Evolutionary conservation across 177 flowering plant species (phyloP).

Genomic region (Vitis hybrid): DNA sequence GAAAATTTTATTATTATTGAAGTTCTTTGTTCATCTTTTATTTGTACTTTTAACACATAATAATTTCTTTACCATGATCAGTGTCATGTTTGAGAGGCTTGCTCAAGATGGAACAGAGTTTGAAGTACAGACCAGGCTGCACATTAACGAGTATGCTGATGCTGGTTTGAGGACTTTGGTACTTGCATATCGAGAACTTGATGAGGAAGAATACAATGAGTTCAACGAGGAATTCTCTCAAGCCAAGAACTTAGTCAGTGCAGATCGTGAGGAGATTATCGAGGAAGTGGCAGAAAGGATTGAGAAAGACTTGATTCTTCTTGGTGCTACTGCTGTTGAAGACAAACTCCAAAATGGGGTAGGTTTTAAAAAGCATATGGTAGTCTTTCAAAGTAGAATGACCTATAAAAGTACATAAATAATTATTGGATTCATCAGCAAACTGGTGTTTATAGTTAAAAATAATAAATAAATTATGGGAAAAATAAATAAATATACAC

Average conservation of each 20-base stretch:
- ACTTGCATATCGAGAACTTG: constrained; percentile 51
- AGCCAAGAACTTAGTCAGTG: constrained; percentile 48
- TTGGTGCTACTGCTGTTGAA: constrained; percentile 70
- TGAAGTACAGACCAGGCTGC: constrained; percentile 45
- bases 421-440: no score
- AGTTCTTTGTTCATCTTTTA: not conserved
- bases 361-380: constrained; percentile 6
- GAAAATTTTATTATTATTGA: not conserved
- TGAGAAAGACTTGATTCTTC: constrained; percentile 54
- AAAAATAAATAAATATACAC: no score
- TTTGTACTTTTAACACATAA: not conserved
- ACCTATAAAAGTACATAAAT: not conserved
- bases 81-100: constrained; percentile 62
- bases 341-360: constrained; percentile 70
- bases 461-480: no score
- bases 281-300: constrained; percentile 44
- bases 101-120: constrained; percentile 41
- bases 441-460: no score
- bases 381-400: not conserved
- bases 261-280: constrained; percentile 43
- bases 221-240: constrained; percentile 35
- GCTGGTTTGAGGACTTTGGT: constrained; percentile 62
- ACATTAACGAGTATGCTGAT: constrained; percentile 56
- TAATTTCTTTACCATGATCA: constrained; percentile 10
- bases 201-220: constrained; percentile 36